phyloP scores from a whole-genome alignment of 805 yeast species.

The Middelhovenomyces tepae region DNA sequence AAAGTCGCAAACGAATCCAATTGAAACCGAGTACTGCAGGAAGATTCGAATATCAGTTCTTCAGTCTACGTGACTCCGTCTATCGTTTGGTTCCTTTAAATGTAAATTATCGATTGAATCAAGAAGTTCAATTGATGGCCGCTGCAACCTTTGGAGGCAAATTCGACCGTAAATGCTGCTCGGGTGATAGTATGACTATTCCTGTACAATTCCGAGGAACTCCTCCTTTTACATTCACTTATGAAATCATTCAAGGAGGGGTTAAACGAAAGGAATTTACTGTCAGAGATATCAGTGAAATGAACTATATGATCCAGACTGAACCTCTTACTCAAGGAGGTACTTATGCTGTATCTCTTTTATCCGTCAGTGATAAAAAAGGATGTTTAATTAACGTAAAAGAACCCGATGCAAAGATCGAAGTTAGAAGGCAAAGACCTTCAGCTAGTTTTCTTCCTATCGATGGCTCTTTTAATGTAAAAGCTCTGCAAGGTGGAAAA shows the following conservation, averaged over 20 bases:
- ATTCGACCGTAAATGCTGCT: slow-evolving; percentile 33
- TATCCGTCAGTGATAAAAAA: slow-evolving; percentile 62
- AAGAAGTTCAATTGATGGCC: slow-evolving; percentile 30
- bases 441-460: slow-evolving; percentile 38
- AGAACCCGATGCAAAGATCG: slow-evolving; percentile 53
- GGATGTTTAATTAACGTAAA: slow-evolving; percentile 68
- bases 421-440: slow-evolving; percentile 66
- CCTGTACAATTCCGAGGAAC: slow-evolving; percentile 66
- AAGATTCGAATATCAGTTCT: slow-evolving; percentile 64
- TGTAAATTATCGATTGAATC: slow-evolving; percentile 20
- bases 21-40: slow-evolving; percentile 81
- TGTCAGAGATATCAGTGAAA: slow-evolving; percentile 33
- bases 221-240: slow-evolving; percentile 65
- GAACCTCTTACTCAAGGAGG: slow-evolving; percentile 61
- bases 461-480: slow-evolving; percentile 26
- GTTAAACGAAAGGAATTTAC: slow-evolving; percentile 39
- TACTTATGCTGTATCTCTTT: slow-evolving; percentile 53
- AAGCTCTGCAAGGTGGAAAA: slow-evolving; percentile 43
- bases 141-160: slow-evolving; percentile 29
- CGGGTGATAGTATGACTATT: slow-evolving; percentile 38
- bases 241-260: slow-evolving; percentile 53
- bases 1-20: slow-evolving; percentile 44
- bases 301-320: slow-evolving; percentile 38
- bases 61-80: slow-evolving; percentile 53
- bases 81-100: slow-evolving; percentile 32